Base-by-base conservation (phyloP, 2,329 filamentous ascomycete genomes). In the Stagonosporopsis tanaceti region DNA sequence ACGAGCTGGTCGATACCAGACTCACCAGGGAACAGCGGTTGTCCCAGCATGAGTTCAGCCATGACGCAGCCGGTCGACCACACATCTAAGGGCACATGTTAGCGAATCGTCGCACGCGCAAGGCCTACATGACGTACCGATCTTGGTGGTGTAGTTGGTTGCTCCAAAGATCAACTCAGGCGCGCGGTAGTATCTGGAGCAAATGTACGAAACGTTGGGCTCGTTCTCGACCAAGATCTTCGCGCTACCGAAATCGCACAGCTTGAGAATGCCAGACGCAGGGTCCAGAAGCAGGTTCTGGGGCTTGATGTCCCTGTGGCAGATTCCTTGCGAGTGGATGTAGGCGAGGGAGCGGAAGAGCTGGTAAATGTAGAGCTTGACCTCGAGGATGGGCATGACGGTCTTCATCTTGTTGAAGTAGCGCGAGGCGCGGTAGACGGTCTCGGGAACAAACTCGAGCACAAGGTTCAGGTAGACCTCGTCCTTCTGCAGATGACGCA, bases 391-490 rank as follows among this genome's bases (percentile, higher is more conserved):
- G 15, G 95, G 95, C 95, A 99, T 99, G 50, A 94, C 97, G 6
- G 93, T 96, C 88, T 98, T 99, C 89, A 98, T 90, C 84, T 99
- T 99, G 85, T 96, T 98, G 86, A 99, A 99, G 82, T 97, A 98
- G 72, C 95, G 89, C 63, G 95, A 98, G 40, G 95, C 95, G 73
- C 95, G 89, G 80, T 99, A 99, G 48, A 99, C 95, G 12, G 95
- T 99, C 82, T 99, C 95, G 47, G 95, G 95, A 47, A 99, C 95
- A 72, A 93, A 99, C 78, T 99, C 95, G 78, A 98, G 92, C 50
- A 99, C 94, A 60, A 99, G 86, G 76, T 99, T 99, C 67, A 99
- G 89, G 78, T 98, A 99, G 35, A 99, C 95, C 81, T 99, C 95
- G 78, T 99, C 95, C 83, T 97, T 77, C 76, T 78, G 71, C 68